These are phyloP conservation scores for Anthoceros angustus DNA, from an alignment of 225 moss, liverwort and hornwort genomes.

Conservation along the genomic window DNA sequence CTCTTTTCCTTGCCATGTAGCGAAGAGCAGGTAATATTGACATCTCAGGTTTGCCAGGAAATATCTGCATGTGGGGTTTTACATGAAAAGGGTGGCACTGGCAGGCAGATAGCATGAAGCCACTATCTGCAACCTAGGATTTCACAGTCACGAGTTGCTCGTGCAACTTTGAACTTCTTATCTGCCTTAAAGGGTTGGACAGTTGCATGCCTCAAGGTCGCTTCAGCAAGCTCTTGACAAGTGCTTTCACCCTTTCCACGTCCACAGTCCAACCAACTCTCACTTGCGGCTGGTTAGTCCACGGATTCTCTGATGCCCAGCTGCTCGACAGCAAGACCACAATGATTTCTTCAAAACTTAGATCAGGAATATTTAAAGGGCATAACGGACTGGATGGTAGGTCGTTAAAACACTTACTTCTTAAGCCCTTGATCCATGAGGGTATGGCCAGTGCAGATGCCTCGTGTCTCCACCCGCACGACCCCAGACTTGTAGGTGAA, in stretches of 20 bases:
- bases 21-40: too few relatives aligned
- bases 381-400: background rate
- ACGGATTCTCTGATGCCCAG: conserved; percentile 53
- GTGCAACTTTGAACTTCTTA: background rate
- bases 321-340: conserved; percentile 17
- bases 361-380: background rate
- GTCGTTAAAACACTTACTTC: conserved; percentile 26
- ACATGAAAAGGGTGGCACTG: too few relatives aligned
- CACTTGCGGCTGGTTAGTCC: conserved; percentile 37
- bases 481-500: conserved; percentile 52
- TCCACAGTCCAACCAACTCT: conserved; percentile 65
- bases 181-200: background rate
- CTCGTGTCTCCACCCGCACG: conserved; percentile 60
- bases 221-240: conserved; percentile 47
- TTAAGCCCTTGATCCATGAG: conserved; percentile 58
- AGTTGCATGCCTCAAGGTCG: conserved; percentile 16
- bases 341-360: background rate
- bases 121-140: too few relatives aligned
- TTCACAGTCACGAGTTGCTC: background rate
- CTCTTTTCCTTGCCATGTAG: too few relatives aligned
- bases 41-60: too few relatives aligned
- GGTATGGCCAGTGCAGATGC: conserved; percentile 52
- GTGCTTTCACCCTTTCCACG: conserved; percentile 36
- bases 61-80: too few relatives aligned
- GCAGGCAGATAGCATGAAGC: too few relatives aligned